Percentiles rank a stretch among this genome's conserved stretches.
Evolutionary conservation across 768 basidiomycete species (phyloP).

Genomic region (Tephrocybe sp.): DNA sequence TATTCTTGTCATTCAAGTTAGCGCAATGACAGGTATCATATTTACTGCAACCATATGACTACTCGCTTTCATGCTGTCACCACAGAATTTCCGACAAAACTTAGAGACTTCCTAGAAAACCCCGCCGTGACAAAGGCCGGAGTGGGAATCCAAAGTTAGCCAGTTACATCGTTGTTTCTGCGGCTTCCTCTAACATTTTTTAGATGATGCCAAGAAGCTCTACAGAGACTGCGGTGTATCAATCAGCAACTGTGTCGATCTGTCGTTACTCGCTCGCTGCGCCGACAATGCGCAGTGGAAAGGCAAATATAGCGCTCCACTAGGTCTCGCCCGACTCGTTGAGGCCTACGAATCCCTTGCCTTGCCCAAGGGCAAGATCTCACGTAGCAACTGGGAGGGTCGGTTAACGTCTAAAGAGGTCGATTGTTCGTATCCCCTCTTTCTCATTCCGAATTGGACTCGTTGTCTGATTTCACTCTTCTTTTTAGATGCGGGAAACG

Average conservation of each 20-base stretch:
- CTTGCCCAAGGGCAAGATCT: conserved; percentile 60
- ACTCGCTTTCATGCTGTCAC: background rate
- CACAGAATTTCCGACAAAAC: conserved; percentile 52
- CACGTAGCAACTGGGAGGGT: conserved; percentile 71
- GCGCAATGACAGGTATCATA: conserved; percentile 49
- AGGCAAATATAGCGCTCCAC: conserved; percentile 57
- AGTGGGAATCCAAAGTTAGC: conserved; percentile 69
- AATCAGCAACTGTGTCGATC: conserved; percentile 61
- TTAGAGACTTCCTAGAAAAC: conserved; percentile 53
- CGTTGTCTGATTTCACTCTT: background rate
- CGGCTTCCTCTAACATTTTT: conserved; percentile 1
- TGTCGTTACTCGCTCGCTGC: conserved; percentile 66
- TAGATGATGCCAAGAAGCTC: conserved; percentile 72
- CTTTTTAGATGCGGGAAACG: conserved; percentile 63
- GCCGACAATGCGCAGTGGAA: conserved; percentile 75
- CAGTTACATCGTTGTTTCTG: conserved; percentile 7
- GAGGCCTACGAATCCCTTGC: conserved; percentile 55
- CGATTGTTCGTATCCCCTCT: conserved; percentile 52
- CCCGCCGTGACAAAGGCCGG: conserved; percentile 64
- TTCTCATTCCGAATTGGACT: background rate
- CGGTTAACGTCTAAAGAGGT: conserved; percentile 44
- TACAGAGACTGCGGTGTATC: conserved; percentile 46
- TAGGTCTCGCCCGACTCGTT: conserved; percentile 68
- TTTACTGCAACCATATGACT: background rate
- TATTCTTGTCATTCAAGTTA: conserved; percentile 67